Percentiles rank a stretch among this genome's conserved stretches.
These are phyloP conservation scores for Diaporthe humulicola DNA, from an alignment of 2,329 filamentous ascomycete species.

Conservation along the genomic window DNA sequence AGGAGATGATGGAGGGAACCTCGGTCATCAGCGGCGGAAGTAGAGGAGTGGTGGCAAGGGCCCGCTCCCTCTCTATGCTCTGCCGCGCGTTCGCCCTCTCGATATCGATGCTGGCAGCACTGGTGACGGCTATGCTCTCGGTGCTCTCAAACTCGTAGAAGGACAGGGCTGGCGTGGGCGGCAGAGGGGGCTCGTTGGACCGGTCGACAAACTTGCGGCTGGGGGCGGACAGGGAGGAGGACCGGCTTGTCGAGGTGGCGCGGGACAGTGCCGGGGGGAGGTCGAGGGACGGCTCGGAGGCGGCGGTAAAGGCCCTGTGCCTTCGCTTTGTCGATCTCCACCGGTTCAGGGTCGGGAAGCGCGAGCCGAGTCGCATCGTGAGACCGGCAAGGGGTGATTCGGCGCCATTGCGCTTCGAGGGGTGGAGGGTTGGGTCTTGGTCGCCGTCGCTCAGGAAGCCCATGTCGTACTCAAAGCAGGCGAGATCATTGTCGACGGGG, in stretches of 20 bases:
- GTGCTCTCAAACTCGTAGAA: conserved; percentile 73
- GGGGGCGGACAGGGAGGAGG: conserved; percentile 80
- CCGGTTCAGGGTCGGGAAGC: conserved; percentile 66
- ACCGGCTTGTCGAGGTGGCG: conserved; percentile 77
- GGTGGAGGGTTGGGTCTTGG: conserved; percentile 56
- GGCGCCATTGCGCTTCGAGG: conserved; percentile 61
- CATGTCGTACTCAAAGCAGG: conserved; percentile 69
- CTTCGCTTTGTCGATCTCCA: conserved; percentile 63
- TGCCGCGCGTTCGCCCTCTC: conserved; percentile 62
- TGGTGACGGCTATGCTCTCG: conserved; percentile 64
- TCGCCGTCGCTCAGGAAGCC: conserved; percentile 77
- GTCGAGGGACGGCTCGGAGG: conserved; percentile 87
- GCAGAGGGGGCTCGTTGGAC: conserved; percentile 65
- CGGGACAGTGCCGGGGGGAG: conserved; percentile 75
- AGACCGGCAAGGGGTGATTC: conserved; percentile 74
- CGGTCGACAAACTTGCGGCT: conserved; percentile 60
- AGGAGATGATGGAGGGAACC: conserved; percentile 58
- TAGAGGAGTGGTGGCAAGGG: conserved; percentile 82
- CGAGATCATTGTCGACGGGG: conserved; percentile 57
- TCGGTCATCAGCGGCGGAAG: conserved; percentile 84
- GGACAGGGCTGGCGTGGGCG: conserved; percentile 74
- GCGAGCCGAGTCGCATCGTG: conserved; percentile 74
- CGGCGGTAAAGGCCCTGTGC: conserved; percentile 68
- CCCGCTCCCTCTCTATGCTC: conserved; percentile 69
- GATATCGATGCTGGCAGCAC: conserved; percentile 67